Evolutionary conservation across 306 rosid species (phyloP).

Genomic region (Boehmeria nivea): DNA sequence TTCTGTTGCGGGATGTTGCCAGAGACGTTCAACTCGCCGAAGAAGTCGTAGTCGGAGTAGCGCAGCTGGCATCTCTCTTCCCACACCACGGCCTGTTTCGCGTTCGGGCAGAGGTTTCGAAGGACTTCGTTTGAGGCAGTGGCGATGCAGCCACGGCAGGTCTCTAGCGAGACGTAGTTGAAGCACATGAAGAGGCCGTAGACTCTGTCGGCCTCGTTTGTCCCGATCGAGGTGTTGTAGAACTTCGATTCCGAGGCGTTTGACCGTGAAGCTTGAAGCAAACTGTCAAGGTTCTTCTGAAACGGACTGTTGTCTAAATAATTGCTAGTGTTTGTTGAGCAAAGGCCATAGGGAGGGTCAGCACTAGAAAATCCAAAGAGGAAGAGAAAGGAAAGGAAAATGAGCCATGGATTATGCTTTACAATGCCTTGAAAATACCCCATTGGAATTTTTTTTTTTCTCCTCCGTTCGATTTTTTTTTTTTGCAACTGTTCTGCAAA

Average conservation of each 20-base stretch:
- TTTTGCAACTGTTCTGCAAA: too few species aligned
- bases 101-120: slow-evolving; percentile 30
- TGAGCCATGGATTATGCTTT: slow-evolving; percentile 7
- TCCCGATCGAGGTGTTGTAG: slow-evolving; percentile 9
- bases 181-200: slow-evolving; percentile 23
- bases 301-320: slow-evolving; percentile 9
- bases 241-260: slow-evolving; percentile 17
- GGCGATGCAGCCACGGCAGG: slow-evolving; percentile 22
- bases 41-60: slow-evolving; percentile 43
- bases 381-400: slow-evolving; percentile 20
- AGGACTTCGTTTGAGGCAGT: slow-evolving; percentile 29
- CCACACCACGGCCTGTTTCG: slow-evolving; percentile 47
- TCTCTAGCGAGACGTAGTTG: background rate
- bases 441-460: slow-evolving; percentile 2
- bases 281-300: slow-evolving; percentile 14
- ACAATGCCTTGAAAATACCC: slow-evolving; percentile 7
- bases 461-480: too few species aligned
- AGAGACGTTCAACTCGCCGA: slow-evolving; percentile 36
- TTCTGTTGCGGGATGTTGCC: slow-evolving; percentile 33
- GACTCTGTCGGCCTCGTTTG: background rate
- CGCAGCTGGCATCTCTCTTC: slow-evolving; percentile 54
- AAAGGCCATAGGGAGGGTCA: slow-evolving; percentile 4
- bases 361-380: slow-evolving; percentile 7
- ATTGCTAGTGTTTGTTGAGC: background rate
- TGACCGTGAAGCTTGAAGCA: slow-evolving; percentile 6